Base-by-base conservation (phyloP, 2,329 filamentous ascomycete genomes). In the Leptoxyphium fumago region DNA sequence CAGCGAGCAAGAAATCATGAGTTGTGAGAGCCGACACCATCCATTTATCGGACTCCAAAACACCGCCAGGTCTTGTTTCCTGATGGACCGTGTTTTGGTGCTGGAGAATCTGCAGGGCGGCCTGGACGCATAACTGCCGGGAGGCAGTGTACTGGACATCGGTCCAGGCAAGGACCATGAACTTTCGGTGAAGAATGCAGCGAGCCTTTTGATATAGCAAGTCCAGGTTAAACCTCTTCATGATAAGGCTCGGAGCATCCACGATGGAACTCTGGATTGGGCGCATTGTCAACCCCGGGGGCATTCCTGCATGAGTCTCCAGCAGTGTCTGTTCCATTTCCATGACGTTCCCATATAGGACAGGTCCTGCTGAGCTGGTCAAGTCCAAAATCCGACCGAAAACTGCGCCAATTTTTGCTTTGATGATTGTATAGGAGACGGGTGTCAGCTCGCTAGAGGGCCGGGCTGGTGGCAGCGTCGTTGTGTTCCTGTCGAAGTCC, bases 21-120 rank as follows among this genome's bases (percentile, higher is more conserved):
- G 58, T 60, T 6, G 62, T 54, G 1, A 64, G 15, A 15, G 32
- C 11, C 11, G 32, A 36, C 32, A 36, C 32, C 15, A 13, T 36
- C 32, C 63, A 68, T 14, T 61, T 59, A 9, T 60, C 55, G 1
- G 56, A 52, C 32, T 60, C 54, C 11, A 69, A 47, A 15, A 56
- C 55, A 1, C 64, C 60, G 10, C 58, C 55, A 0, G 61, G 60
- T 29, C 58, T 55, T 8, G 64, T 67, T 43, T 72, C 67, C 28
- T 65, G 59, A 50, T 65, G 62, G 5, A 74, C 51, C 10, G 66
- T 61, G 10, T 62, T 55, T 38, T 73, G 67, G 38, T 66, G 61
- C 1, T 60, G 57, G 2, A 73, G 57, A 2, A 70, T 63, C 26
- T 63, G 54, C 26, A 64, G 56, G 4, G 70, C 68, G 2, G 71